These are phyloP conservation scores for Tetradesmus obliquus DNA, from an alignment of 139 green algal genomes.

Conservation along the genomic window DNA sequence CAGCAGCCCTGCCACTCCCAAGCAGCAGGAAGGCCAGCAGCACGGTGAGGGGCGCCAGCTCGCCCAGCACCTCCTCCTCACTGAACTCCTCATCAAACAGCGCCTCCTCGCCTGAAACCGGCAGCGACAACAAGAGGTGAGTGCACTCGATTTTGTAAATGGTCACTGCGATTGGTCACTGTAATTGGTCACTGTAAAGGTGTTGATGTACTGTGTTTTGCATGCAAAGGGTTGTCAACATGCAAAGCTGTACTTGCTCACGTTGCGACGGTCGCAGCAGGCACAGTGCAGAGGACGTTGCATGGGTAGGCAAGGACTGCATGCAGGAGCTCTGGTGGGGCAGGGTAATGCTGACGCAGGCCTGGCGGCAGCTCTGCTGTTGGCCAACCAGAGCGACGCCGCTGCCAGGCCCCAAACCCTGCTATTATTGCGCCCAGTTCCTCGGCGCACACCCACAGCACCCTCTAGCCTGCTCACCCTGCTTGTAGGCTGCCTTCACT, in stretches of 20 bases:
- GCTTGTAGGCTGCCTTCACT: constrained; percentile 78
- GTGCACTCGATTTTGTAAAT: background rate
- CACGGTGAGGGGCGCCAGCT: constrained; percentile 84
- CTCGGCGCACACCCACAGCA: background rate
- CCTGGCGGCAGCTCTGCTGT: background rate
- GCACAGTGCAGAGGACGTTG: no score
- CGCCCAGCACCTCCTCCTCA: constrained; percentile 87
- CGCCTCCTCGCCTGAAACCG: constrained; percentile 77
- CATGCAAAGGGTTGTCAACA: background rate
- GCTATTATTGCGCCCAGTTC: background rate
- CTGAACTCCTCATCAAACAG: constrained; percentile 89
- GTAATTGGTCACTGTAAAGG: no score
- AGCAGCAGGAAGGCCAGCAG: constrained; percentile 86
- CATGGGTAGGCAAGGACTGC: no score
- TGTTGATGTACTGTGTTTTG: no score
- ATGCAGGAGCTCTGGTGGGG: no score
- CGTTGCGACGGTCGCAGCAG: no score
- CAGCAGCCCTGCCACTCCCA: constrained; percentile 50
- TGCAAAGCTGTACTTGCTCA: no score
- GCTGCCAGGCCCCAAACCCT: background rate
- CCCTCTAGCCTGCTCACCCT: constrained; percentile 54
- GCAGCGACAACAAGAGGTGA: background rate
- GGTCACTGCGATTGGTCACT: no score
- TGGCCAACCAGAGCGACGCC: background rate
- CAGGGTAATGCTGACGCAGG: no score